Percentiles rank a stretch among this genome's conserved stretches.
phyloP scores from a whole-genome alignment of 2,329 filamentous ascomycete genomes.

The Paraconiothyrium brasiliense region DNA sequence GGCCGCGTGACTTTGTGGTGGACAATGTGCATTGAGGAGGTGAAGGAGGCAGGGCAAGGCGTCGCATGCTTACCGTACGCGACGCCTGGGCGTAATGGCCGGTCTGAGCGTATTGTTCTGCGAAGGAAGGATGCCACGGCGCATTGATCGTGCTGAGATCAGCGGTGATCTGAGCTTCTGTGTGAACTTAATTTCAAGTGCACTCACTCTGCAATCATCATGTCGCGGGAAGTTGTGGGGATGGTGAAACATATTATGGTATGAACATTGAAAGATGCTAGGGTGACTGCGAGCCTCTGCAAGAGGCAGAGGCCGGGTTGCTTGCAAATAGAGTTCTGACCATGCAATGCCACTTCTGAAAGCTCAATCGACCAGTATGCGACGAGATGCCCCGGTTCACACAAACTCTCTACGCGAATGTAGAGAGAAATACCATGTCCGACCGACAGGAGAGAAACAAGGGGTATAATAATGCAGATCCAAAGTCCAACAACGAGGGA shows the following conservation, averaged over 20 bases:
- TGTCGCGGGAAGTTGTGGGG: not conserved
- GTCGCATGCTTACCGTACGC: not conserved
- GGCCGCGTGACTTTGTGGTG: slow-evolving; percentile 8
- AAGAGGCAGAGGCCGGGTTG: not conserved
- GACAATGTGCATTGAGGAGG: not conserved
- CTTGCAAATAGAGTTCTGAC: not conserved
- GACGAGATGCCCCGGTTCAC: not conserved
- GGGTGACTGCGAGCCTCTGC: not conserved
- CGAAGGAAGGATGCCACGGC: not conserved
- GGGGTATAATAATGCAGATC: slow-evolving; percentile 1
- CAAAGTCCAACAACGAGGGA: not conserved
- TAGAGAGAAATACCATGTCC: not conserved
- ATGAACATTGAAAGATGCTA: not conserved
- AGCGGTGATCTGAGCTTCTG: slow-evolving; percentile 2
- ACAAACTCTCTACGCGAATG: not conserved
- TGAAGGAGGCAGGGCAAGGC: not conserved
- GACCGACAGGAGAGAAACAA: not conserved
- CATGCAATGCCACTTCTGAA: slow-evolving; percentile 5
- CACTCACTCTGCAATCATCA: not conserved
- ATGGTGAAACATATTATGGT: not conserved
- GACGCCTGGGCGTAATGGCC: slow-evolving; percentile 3
- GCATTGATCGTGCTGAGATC: slow-evolving; percentile 10
- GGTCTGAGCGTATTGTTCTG: not conserved
- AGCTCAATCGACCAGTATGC: not conserved
- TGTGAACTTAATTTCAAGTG: slow-evolving; percentile 14